Evolutionary conservation across 345 rosid genomes (phyloP).

Genomic region (Dovyalis caffra): DNA sequence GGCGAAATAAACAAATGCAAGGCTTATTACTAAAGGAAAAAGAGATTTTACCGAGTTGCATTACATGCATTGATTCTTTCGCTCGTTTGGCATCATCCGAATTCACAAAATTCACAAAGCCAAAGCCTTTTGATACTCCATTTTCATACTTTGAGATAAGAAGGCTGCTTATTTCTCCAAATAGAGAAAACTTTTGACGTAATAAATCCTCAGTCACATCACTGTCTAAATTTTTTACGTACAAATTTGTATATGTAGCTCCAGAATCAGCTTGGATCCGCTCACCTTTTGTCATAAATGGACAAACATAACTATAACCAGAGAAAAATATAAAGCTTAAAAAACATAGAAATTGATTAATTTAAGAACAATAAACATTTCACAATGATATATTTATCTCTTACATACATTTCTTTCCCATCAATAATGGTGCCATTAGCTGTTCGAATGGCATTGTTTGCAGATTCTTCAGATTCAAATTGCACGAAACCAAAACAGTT

Average conservation of each 20-base stretch:
- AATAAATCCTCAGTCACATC: constrained; percentile 50
- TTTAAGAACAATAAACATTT: no score
- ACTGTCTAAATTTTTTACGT: constrained; percentile 62
- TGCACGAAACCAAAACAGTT: constrained; percentile 77
- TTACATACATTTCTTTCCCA: constrained; percentile 62
- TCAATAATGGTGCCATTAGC: constrained; percentile 43
- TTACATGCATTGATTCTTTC: constrained; percentile 55
- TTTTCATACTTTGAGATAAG: constrained; percentile 46
- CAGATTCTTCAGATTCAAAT: constrained; percentile 54
- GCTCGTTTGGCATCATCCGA: constrained; percentile 65
- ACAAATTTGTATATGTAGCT: constrained; percentile 65
- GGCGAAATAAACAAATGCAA: not conserved
- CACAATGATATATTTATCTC: no score
- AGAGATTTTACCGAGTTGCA: constrained; percentile 41
- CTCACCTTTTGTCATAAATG: constrained; percentile 58
- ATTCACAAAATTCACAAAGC: constrained; percentile 57
- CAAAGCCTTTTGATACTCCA: constrained; percentile 58
- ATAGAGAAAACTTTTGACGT: constrained; percentile 52
- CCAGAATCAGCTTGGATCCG: constrained; percentile 44
- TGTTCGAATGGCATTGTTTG: constrained; percentile 60
- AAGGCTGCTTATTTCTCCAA: constrained; percentile 60
- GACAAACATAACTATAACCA: constrained; percentile 56
- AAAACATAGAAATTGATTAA: not conserved
- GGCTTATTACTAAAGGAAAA: not conserved
- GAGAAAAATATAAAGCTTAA: no score